These are phyloP conservation scores for Tricholoma hemisulphureum DNA, from an alignment of 768 basidiomycete genomes.

Conservation along the genomic window DNA sequence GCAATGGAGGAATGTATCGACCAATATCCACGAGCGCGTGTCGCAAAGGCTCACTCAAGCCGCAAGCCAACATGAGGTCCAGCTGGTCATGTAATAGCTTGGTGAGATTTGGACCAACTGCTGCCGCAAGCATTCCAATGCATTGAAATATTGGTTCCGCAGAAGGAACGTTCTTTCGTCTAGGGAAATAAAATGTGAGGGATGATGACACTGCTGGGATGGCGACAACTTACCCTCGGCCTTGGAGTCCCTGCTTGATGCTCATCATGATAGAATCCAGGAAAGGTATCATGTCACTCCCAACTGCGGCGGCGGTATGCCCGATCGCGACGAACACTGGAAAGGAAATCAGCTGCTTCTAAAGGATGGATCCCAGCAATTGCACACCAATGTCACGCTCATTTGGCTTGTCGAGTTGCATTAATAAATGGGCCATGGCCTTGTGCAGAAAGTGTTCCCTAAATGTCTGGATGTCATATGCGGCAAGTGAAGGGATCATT, in stretches of 20 bases:
- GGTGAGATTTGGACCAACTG: slow-evolving; percentile 94
- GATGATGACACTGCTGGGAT: not conserved
- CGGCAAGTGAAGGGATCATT: slow-evolving; percentile 91
- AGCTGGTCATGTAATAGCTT: slow-evolving; percentile 95
- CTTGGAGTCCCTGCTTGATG: slow-evolving; percentile 86
- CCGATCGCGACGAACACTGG: slow-evolving; percentile 95
- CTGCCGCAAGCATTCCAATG: slow-evolving; percentile 91
- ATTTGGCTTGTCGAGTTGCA: slow-evolving; percentile 82
- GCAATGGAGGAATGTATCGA: slow-evolving; percentile 81
- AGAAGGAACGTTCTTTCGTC: slow-evolving; percentile 85
- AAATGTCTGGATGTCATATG: slow-evolving; percentile 92
- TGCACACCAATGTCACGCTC: slow-evolving; percentile 83
- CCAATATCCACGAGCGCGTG: slow-evolving; percentile 84
- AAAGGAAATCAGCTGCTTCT: slow-evolving; percentile 12
- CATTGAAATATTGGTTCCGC: slow-evolving; percentile 98
- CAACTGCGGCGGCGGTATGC: slow-evolving; percentile 87
- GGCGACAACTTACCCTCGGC: slow-evolving; percentile 61
- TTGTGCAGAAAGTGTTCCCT: slow-evolving; percentile 89
- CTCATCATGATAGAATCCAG: slow-evolving; percentile 87
- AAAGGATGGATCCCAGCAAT: not conserved
- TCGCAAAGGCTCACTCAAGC: slow-evolving; percentile 84
- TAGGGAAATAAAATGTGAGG: slow-evolving; percentile 20
- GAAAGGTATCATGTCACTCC: slow-evolving; percentile 94
- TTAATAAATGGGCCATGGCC: slow-evolving; percentile 88
- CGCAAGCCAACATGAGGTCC: slow-evolving; percentile 94